Evolutionary conservation across 495 filamentous ascomycete species (phyloP).

Genomic region (Aspergillus nidulans): DNA sequence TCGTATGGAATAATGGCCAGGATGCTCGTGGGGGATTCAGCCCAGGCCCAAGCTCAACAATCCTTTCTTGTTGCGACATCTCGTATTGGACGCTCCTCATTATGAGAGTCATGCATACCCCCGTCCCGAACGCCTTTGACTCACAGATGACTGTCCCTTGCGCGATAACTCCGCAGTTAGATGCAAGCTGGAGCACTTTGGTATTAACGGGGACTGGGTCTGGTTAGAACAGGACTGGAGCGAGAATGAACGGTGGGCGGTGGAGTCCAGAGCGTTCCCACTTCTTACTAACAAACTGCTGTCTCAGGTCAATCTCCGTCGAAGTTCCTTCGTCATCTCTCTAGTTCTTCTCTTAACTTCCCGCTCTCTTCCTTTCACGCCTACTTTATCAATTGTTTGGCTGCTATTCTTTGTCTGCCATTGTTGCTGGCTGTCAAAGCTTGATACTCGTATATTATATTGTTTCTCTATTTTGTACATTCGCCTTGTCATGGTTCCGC

Average conservation of each 20-base stretch:
- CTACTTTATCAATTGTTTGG: slow-evolving; percentile 10
- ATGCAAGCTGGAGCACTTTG: not conserved
- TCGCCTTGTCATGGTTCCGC: slow-evolving; percentile 4
- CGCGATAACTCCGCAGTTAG: not conserved
- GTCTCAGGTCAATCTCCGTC: slow-evolving; percentile 11
- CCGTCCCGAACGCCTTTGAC: not conserved
- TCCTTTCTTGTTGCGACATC: not conserved
- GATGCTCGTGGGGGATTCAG: not conserved
- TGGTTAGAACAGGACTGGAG: not conserved
- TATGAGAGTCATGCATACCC: not conserved
- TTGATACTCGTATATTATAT: not conserved
- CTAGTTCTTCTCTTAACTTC: not conserved
- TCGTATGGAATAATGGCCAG: not conserved
- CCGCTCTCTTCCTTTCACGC: not conserved
- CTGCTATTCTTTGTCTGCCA: not conserved
- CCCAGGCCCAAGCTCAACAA: not conserved
- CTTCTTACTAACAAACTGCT: not conserved
- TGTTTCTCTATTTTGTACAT: not conserved
- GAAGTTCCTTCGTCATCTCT: not conserved
- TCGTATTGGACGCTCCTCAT: not conserved
- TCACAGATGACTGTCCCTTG: not conserved
- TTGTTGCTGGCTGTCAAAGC: not conserved
- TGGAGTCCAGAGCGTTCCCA: not conserved
- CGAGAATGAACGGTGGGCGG: not conserved
- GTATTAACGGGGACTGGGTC: not conserved